Base-by-base conservation (phyloP, 441 rosid genomes). In the Erodium texanum region DNA sequence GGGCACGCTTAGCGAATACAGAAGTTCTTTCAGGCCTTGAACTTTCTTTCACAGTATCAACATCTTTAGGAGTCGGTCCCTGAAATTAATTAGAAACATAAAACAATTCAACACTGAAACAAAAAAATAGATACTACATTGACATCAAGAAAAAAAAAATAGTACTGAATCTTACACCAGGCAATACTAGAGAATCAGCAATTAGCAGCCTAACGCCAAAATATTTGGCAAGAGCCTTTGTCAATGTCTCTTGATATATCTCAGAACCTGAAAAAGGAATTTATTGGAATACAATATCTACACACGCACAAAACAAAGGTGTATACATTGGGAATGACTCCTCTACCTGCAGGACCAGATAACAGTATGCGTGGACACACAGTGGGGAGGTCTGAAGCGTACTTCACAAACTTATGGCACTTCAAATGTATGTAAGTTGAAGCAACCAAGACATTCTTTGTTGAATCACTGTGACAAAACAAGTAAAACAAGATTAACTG, bases 321-420 rank as follows among this genome's bases (percentile, higher is more conserved):
- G 22, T 1, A 22, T 23, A 58, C 12, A 20, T 8, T 8, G 27
- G 4, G 16, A 45, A 27, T 20, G 14, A 19, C 56, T 58, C 64
- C 43, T 73, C 63, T 76, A 96, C 99, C 98, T 74, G 99, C 92
- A 68, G 98, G 99, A 71, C 99, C 99, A 66, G 96, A 90, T 69
- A 96, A 82, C 68, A 96, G 69, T 74, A 96, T 83, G 41, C 99
- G 98, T 22, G 98, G 98, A 62, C 86, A 87, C 68, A 77, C 79
- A 36, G 94, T 87, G 24, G 98, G 75, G 74, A 96, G 89, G 74
- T 87, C 92, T 11, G 85, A 78, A 48, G 88, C 86, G 72, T 83
- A 88, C 82, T 96, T 90, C 23, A 82, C 87, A 69, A 80, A 82
- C 72, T 87, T 82, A 78, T 84, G 77, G 74, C 95, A 87, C 82